phyloP scores from a whole-genome alignment of 2,329 filamentous ascomycete genomes.

The Trichoderma guizhouense region DNA sequence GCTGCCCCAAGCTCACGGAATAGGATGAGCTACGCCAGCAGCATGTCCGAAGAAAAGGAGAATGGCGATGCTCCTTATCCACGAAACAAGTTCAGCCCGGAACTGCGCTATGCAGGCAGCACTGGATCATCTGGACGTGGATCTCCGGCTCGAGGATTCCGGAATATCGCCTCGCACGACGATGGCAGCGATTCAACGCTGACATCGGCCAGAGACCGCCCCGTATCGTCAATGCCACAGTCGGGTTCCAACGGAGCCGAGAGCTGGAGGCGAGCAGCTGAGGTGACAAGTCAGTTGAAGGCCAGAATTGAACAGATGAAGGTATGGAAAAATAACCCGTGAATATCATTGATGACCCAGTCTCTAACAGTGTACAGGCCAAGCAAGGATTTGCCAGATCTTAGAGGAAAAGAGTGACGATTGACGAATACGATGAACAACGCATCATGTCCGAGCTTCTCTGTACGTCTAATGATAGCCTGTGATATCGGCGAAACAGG shows the following conservation, averaged over 20 bases:
- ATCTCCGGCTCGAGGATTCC: slow-evolving; percentile 56
- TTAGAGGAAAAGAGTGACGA: slow-evolving; percentile 19
- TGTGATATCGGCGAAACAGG: slow-evolving; percentile 10
- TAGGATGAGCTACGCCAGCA: slow-evolving; percentile 61
- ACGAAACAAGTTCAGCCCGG: slow-evolving; percentile 54
- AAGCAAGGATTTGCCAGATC: slow-evolving; percentile 33
- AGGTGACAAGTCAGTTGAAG: slow-evolving; percentile 96
- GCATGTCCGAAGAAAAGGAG: slow-evolving; percentile 73
- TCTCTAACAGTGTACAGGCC: slow-evolving; percentile 22
- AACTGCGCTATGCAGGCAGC: slow-evolving; percentile 50
- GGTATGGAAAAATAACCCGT: slow-evolving; percentile 38
- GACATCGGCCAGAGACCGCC: slow-evolving; percentile 31
- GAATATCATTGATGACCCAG: neutral
- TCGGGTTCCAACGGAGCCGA: slow-evolving; percentile 49
- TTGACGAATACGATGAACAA: slow-evolving; percentile 1
- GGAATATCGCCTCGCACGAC: slow-evolving; percentile 36
- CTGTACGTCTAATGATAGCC: slow-evolving; percentile 4
- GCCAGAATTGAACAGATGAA: slow-evolving; percentile 99
- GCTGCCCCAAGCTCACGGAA: slow-evolving; percentile 42
- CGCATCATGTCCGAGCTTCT: slow-evolving; percentile 11
- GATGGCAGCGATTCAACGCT: slow-evolving; percentile 32
- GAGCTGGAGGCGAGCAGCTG: slow-evolving; percentile 94
- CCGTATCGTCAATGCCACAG: slow-evolving; percentile 36
- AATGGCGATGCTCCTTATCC: slow-evolving; percentile 55
- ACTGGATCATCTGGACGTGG: slow-evolving; percentile 53